Percentiles rank a stretch among this genome's conserved stretches.
Evolutionary conservation across 106 monocot genomes (phyloP).

Genomic region (Allium fistulosum): DNA sequence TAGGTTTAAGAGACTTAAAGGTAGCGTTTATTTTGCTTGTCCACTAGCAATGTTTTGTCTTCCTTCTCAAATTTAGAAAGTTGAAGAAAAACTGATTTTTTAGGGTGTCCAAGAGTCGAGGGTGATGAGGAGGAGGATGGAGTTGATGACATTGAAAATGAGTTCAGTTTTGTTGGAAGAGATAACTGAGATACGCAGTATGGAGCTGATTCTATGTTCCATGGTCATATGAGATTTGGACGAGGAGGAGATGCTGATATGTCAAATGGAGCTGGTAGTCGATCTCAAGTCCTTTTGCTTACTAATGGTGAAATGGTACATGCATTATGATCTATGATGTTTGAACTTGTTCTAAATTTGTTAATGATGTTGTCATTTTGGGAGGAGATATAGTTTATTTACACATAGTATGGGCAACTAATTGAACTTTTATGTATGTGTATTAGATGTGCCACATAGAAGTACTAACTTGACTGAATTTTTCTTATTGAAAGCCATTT

Average conservation of each 20-base stretch:
- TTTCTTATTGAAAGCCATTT: too few relatives aligned
- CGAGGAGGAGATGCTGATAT: conserved; percentile 43
- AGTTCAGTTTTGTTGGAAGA: conserved; percentile 48
- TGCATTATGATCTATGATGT: too few relatives aligned
- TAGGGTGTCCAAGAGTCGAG: conserved; percentile 57
- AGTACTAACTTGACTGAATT: too few relatives aligned
- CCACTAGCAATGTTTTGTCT: neutral
- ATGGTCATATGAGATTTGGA: conserved; percentile 86
- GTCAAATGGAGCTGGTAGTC: conserved; percentile 32
- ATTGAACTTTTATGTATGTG: too few relatives aligned
- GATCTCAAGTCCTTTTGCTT: conserved; percentile 60
- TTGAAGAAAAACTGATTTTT: neutral
- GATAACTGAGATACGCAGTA: conserved; percentile 42
- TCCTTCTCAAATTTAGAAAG: neutral
- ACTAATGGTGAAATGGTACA: conserved; percentile 79
- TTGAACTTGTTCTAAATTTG: too few relatives aligned
- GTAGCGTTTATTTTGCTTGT: conserved; percentile 9
- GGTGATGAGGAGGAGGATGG: conserved; percentile 86
- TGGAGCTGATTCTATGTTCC: conserved; percentile 54
- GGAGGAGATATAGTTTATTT: too few relatives aligned
- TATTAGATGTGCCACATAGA: too few relatives aligned
- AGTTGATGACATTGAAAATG: conserved; percentile 77
- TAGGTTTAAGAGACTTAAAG: conserved; percentile 76
- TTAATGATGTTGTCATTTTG: too few relatives aligned
- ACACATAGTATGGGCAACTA: too few relatives aligned